A percentile compares a stretch with the other conserved stretches of the same genome.
Evolutionary conservation across 2,329 filamentous ascomycete species (phyloP).

Genomic region (Bisporella sp.): DNA sequence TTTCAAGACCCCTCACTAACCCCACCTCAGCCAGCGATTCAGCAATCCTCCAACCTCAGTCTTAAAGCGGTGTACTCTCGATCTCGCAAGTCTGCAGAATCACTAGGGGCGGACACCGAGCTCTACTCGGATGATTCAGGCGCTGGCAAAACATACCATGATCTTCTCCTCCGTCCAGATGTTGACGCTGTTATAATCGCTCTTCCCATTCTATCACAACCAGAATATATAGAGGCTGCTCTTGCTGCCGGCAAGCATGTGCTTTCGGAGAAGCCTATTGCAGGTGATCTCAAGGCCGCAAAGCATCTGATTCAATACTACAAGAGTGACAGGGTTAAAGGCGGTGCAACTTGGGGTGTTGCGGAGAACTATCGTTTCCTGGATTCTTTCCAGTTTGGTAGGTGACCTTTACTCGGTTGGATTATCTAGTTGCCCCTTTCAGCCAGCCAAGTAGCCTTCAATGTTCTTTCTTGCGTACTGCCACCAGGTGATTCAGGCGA

Average conservation of each 20-base stretch:
- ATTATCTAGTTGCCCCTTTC: too few relatives aligned
- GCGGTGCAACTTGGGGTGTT: conserved; percentile 44
- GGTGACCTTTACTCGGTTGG: too few relatives aligned
- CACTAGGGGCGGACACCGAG: conserved; percentile 33
- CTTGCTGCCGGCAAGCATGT: conserved; percentile 46
- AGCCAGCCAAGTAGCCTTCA: too few relatives aligned
- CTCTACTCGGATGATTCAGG: conserved; percentile 27
- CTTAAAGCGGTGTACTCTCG: conserved; percentile 43
- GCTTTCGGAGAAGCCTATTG: conserved; percentile 47
- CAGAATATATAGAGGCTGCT: conserved; percentile 40
- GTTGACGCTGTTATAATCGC: conserved; percentile 32
- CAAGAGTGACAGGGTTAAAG: conserved; percentile 27
- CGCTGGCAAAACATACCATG: conserved; percentile 35
- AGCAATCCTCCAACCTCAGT: conserved; percentile 39
- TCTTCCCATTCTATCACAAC: conserved; percentile 43
- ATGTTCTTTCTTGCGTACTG: too few relatives aligned
- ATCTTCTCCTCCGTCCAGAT: conserved; percentile 24
- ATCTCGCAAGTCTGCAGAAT: conserved; percentile 23
- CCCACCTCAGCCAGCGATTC: conserved; percentile 46
- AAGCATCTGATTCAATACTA: conserved; percentile 42
- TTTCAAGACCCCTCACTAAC: conserved; percentile 6
- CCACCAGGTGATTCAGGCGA: too few relatives aligned
- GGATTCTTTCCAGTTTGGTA: conserved; percentile 44
- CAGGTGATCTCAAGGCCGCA: conserved; percentile 40
- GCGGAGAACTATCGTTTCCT: conserved; percentile 70